phyloP scores from a whole-genome alignment of 1,139 yeast genomes.

The Kazachstania sp. region DNA sequence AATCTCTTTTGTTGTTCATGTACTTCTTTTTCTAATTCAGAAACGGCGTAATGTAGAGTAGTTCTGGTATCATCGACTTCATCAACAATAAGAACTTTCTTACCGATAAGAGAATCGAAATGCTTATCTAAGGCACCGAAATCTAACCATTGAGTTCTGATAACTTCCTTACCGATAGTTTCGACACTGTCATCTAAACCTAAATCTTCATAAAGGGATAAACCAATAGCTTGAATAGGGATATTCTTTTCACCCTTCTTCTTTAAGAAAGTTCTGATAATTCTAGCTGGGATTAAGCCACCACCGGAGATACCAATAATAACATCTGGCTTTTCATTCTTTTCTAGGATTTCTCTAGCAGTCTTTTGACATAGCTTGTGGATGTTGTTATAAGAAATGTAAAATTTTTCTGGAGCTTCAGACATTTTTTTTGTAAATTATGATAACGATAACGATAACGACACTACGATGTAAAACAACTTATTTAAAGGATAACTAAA shows the following conservation, averaged over 20 bases:
- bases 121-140: constrained; percentile 50
- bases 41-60: constrained; percentile 82
- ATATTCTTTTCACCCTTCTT: constrained; percentile 81
- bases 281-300: constrained; percentile 94
- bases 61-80: constrained; percentile 97
- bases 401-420: constrained; percentile 42
- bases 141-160: constrained; percentile 94
- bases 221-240: constrained; percentile 88
- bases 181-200: constrained; percentile 58
- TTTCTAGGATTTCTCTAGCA: constrained; percentile 60
- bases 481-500: background rate
- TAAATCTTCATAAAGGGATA: constrained; percentile 80
- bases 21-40: constrained; percentile 80
- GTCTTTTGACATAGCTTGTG: constrained; percentile 88
- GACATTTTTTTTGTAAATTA: constrained; percentile 7
- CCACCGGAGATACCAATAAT: constrained; percentile 91
- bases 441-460: background rate
- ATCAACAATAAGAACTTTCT: constrained; percentile 75
- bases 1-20: constrained; percentile 39
- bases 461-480: background rate
- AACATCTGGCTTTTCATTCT: constrained; percentile 62
- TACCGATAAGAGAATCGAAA: constrained; percentile 63
- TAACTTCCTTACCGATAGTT: constrained; percentile 71
- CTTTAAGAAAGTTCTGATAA: constrained; percentile 82
- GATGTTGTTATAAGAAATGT: constrained; percentile 83